phyloP scores from a whole-genome alignment of 352 stramenopile genomes.

The Phytophthora vignae region DNA sequence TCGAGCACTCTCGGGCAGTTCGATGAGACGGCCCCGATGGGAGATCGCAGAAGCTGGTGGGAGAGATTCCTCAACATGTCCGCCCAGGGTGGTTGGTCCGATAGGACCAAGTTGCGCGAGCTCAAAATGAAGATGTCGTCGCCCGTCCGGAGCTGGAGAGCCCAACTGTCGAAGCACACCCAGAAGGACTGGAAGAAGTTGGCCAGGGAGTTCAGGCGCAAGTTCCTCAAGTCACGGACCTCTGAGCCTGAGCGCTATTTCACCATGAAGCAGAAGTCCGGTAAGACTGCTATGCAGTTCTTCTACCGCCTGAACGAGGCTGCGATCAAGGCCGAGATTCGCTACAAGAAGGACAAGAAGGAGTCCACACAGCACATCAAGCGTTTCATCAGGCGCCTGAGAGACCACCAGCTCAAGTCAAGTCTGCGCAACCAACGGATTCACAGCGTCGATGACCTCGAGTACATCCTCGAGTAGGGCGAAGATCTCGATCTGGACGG shows the following conservation, averaged over 20 bases:
- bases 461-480: background rate
- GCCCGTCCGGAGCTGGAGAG: background rate
- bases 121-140: constrained; percentile 11
- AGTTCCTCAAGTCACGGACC: constrained; percentile 2
- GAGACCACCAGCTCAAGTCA: background rate
- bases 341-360: background rate
- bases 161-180: background rate
- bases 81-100: background rate
- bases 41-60: background rate
- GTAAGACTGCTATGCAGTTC: background rate
- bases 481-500: background rate
- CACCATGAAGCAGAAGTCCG: constrained; percentile 9
- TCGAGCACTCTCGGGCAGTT: background rate
- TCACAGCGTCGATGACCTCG: background rate
- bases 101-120: background rate
- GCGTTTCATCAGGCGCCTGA: constrained; percentile 10
- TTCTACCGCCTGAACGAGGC: constrained; percentile 9
- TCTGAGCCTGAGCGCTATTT: background rate
- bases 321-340: background rate
- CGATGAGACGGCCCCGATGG: constrained; percentile 1
- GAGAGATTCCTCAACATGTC: constrained; percentile 3
- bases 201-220: background rate
- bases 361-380: background rate
- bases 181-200: background rate
- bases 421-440: background rate